Evolutionary conservation across 108 stramenopile genomes (phyloP).

Genomic region (Mayamaea pseudoterrestris): DNA sequence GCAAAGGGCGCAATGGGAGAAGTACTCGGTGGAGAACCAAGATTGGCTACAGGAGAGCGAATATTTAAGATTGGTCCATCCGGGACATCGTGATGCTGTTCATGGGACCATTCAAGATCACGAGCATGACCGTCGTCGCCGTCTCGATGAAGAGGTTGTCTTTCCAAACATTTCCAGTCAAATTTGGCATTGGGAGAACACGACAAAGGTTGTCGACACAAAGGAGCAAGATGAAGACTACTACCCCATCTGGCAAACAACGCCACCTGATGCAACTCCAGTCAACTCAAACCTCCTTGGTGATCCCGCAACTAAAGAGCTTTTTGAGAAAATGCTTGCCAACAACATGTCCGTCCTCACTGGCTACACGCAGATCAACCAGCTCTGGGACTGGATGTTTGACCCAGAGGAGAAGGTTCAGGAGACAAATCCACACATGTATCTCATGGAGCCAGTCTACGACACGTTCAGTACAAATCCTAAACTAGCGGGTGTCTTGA

Average conservation of each 20-base stretch:
- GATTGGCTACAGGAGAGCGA: slow-evolving; percentile 6
- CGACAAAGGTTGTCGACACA: too few relatives aligned
- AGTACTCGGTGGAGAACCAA: slow-evolving; percentile 6
- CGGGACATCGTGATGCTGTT: not conserved
- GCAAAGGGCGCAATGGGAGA: slow-evolving; percentile 4
- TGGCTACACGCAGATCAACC: too few relatives aligned
- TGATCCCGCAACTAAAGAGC: too few relatives aligned
- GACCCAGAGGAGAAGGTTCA: not conserved
- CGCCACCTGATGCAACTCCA: too few relatives aligned
- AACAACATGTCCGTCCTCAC: too few relatives aligned
- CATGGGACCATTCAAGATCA: not conserved
- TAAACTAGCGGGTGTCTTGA: not conserved
- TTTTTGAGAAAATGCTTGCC: too few relatives aligned
- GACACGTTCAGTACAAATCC: not conserved
- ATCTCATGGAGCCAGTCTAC: slow-evolving; percentile 4
- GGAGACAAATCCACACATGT: slow-evolving; percentile 5
- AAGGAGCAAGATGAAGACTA: too few relatives aligned
- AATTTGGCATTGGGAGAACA: not conserved
- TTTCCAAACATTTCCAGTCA: slow-evolving; percentile 6
- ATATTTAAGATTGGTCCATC: not conserved
- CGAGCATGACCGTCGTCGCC: not conserved
- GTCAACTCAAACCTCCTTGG: too few relatives aligned
- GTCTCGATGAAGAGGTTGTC: not conserved
- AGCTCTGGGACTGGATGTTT: too few relatives aligned
- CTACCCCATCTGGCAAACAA: too few relatives aligned